phyloP scores from a whole-genome alignment of 257 asterid species.

The Jacaranda mimosifolia region DNA sequence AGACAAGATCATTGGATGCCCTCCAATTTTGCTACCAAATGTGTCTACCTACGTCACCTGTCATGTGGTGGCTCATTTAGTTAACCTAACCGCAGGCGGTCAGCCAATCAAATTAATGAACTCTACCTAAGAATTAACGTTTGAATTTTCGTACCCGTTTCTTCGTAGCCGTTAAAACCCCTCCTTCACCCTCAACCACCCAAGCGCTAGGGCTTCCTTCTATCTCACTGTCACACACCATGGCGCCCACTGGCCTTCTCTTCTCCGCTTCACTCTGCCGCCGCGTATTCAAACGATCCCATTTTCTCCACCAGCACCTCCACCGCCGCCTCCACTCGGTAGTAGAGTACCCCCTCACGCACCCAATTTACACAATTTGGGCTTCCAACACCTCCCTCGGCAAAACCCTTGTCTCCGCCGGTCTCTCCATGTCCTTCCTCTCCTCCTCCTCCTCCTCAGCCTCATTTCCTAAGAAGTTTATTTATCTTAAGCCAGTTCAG shows the following conservation, averaged over 20 bases:
- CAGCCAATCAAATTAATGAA: not conserved
- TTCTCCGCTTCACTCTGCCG: constrained; percentile 45
- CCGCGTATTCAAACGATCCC: constrained; percentile 16
- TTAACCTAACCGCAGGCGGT: not conserved
- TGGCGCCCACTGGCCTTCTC: constrained; percentile 44
- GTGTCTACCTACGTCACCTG: too few relatives aligned
- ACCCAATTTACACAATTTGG: constrained; percentile 95
- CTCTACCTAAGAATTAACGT: too few relatives aligned
- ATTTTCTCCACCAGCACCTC: constrained; percentile 30
- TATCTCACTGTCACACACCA: constrained; percentile 22
- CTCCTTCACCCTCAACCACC: not conserved
- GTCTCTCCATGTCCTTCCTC: constrained; percentile 88
- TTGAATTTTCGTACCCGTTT: constrained; percentile 27
- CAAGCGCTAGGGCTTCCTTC: constrained; percentile 6
- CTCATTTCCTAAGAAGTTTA: constrained; percentile 53
- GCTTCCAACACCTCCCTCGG: constrained; percentile 95
- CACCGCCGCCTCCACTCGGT: constrained; percentile 49
- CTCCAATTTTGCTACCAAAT: too few relatives aligned
- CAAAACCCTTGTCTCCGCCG: constrained; percentile 96
- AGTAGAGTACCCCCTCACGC: constrained; percentile 72
- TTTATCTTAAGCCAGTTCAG: constrained; percentile 89
- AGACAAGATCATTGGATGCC: too few relatives aligned
- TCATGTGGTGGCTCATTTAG: constrained; percentile 17
- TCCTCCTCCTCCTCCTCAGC: constrained; percentile 40
- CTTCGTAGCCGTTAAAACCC: constrained; percentile 41